These are phyloP conservation scores for Helianthus tuberosus DNA, from an alignment of 129 eudicot species.

Conservation along the genomic window DNA sequence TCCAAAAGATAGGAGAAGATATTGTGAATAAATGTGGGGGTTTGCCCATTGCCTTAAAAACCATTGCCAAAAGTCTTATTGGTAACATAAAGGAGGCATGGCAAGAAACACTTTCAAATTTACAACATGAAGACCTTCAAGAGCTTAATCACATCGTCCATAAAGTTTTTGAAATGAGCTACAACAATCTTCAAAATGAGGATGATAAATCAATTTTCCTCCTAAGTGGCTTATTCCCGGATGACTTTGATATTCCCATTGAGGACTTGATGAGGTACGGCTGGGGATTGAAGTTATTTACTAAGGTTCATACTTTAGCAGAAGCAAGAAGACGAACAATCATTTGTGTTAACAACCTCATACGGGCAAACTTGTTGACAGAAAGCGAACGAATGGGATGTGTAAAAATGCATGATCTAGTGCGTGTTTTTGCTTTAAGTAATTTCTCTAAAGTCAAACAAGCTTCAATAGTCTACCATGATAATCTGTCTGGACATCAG, in stretches of 20 bases:
- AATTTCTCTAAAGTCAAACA: not conserved
- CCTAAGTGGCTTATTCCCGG: slow-evolving; percentile 1
- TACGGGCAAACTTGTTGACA: not conserved
- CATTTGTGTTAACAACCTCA: slow-evolving; percentile 1
- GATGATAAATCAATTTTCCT: not conserved
- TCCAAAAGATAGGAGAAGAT: not conserved
- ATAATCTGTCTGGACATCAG: not conserved
- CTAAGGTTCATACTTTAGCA: not conserved
- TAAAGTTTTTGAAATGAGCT: slow-evolving; percentile 1
- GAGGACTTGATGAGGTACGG: slow-evolving; percentile 20
- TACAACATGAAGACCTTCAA: not conserved
- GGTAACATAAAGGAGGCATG: not conserved
- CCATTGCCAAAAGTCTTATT: not conserved
- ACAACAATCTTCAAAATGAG: not conserved
- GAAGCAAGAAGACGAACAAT: not conserved
- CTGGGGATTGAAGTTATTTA: slow-evolving; percentile 6
- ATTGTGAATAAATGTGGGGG: slow-evolving; percentile 1
- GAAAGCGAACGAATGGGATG: not conserved
- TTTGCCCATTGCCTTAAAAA: not conserved
- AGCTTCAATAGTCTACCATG: not conserved
- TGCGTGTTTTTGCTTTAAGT: slow-evolving; percentile 7
- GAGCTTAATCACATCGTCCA: not conserved
- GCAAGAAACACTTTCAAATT: not conserved
- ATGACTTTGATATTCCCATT: slow-evolving; percentile 4
- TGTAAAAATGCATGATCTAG: slow-evolving; percentile 4